phyloP scores from a whole-genome alignment of 1,284 basidiomycete species.

The Porogramme epimiltina region DNA sequence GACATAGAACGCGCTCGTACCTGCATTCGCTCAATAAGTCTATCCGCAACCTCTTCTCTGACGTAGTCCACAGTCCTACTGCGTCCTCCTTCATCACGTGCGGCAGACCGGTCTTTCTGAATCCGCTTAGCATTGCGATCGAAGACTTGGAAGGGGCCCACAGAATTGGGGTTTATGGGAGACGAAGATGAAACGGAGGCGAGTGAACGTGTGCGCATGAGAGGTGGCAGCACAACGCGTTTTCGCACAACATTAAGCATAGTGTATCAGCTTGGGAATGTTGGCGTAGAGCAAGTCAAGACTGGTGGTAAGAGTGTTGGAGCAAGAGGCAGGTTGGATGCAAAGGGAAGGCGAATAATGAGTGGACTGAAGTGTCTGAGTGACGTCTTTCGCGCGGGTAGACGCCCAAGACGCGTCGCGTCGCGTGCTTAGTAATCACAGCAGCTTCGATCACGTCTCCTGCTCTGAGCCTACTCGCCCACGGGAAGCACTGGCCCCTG shows the following conservation, averaged over 20 bases:
- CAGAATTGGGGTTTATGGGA: constrained; percentile 41
- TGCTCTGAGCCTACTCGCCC: too few relatives aligned
- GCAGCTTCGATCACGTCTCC: not conserved
- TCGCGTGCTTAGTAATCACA: constrained; percentile 20
- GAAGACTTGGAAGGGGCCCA: constrained; percentile 81
- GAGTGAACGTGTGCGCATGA: constrained; percentile 12
- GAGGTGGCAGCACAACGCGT: not conserved
- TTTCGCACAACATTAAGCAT: constrained; percentile 8
- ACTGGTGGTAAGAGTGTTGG: too few relatives aligned
- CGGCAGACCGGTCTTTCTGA: constrained; percentile 81
- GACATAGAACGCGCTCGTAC: constrained; percentile 39
- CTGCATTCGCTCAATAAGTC: constrained; percentile 87
- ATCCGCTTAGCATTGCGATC: constrained; percentile 83
- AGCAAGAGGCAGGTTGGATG: too few relatives aligned
- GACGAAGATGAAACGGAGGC: constrained; percentile 33
- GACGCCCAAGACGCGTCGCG: constrained; percentile 13
- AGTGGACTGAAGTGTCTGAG: too few relatives aligned
- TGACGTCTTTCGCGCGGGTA: not conserved
- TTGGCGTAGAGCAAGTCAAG: too few relatives aligned
- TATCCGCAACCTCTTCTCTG: constrained; percentile 87
- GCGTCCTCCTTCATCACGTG: constrained; percentile 53
- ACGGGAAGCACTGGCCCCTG: too few relatives aligned
- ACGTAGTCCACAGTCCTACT: constrained; percentile 92
- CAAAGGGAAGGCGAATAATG: too few relatives aligned
- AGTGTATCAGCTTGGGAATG: not conserved